A percentile compares a stretch with the other conserved stretches of the same genome.
phyloP scores from a whole-genome alignment of 2,329 filamentous ascomycete species.

The Incumbomyces delicatus region DNA sequence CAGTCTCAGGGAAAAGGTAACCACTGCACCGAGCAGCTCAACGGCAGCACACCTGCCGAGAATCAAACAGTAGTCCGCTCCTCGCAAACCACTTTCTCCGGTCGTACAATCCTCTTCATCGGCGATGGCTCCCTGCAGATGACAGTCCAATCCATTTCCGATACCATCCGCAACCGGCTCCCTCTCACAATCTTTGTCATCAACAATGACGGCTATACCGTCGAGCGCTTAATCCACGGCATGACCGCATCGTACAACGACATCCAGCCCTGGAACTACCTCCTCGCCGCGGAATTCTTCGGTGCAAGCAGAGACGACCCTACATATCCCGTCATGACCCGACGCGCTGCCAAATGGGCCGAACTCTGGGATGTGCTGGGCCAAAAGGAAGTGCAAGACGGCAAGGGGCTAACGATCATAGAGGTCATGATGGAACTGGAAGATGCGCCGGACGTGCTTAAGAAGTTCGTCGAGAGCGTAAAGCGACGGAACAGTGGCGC shows the following conservation, averaged over 20 bases:
- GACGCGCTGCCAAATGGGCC: conserved; percentile 17
- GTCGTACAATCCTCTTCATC: conserved; percentile 47
- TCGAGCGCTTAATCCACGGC: conserved; percentile 50
- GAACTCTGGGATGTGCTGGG: conserved; percentile 16
- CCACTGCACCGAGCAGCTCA: conserved; percentile 39
- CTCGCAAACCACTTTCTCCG: conserved; percentile 24
- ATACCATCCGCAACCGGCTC: conserved; percentile 48
- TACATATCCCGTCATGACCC: conserved; percentile 17
- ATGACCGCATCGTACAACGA: conserved; percentile 47
- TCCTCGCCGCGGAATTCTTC: conserved; percentile 32
- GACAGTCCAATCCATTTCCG: conserved; percentile 56
- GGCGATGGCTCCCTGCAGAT: conserved; percentile 58
- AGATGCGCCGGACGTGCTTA: conserved; percentile 28
- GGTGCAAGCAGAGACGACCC: conserved; percentile 18
- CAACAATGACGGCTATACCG: conserved; percentile 52
- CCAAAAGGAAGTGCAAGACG: conserved; percentile 27
- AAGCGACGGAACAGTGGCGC: conserved; percentile 14
- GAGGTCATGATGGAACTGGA: conserved; percentile 33
- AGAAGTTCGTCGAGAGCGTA: conserved; percentile 22
- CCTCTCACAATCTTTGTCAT: conserved; percentile 44
- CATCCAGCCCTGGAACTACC: conserved; percentile 43
- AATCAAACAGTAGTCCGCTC: conserved; percentile 11
- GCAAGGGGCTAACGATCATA: conserved; percentile 31
- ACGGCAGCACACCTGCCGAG: conserved; percentile 37
- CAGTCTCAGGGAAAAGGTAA: conserved; percentile 28